Evolutionary conservation across 176 grass and related monocot species (phyloP).

Genomic region (Tuctoria greenei): DNA sequence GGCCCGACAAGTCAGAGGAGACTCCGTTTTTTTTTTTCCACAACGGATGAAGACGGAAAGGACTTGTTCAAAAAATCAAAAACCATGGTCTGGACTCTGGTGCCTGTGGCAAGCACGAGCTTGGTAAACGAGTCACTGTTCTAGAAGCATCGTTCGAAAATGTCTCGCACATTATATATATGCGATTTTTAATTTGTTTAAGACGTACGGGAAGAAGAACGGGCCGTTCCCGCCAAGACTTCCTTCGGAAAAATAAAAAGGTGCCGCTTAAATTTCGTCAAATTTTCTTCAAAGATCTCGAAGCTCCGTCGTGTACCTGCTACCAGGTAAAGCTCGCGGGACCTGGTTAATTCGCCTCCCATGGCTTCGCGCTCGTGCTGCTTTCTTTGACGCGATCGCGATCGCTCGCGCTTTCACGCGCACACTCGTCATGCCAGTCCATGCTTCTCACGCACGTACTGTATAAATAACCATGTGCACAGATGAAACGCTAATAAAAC

Average conservation of each 20-base stretch:
- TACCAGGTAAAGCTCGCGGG: neutral
- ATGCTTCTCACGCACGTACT: neutral
- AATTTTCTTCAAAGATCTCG: neutral
- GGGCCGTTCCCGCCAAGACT: neutral
- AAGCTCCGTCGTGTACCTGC: neutral
- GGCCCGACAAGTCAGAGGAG: neutral
- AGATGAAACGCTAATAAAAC: no score
- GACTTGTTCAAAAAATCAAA: conserved; percentile 19
- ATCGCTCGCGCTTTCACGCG: neutral
- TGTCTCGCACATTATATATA: neutral
- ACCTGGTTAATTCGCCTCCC: neutral
- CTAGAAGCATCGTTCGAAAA: neutral
- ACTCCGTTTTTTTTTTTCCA: neutral
- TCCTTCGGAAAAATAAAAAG: neutral
- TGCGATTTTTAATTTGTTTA: neutral
- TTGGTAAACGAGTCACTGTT: neutral
- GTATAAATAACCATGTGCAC: neutral
- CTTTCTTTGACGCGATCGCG: conserved; percentile 23
- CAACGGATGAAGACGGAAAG: neutral
- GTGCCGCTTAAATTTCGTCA: neutral
- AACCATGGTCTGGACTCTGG: neutral
- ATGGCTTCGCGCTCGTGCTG: neutral
- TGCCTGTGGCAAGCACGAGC: neutral
- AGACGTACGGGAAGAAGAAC: neutral
- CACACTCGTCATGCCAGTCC: neutral